Percentiles rank a stretch among this genome's conserved stretches.
phyloP scores from a whole-genome alignment of 305 asterid species.

The Solanum chacoense region DNA sequence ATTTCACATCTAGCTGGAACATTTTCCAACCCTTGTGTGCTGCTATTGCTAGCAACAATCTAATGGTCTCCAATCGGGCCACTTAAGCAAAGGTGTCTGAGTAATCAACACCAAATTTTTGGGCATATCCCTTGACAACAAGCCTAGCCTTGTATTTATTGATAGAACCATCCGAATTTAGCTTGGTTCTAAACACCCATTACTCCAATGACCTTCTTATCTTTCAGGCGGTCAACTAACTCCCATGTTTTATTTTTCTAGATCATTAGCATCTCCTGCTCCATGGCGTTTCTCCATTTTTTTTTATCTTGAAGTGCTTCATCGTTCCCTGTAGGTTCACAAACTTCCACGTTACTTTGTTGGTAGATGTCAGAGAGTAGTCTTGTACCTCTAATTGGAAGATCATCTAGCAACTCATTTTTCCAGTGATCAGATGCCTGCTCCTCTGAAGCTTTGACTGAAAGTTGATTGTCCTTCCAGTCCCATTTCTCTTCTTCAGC shows the following conservation, averaged over 20 bases:
- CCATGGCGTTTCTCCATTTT: not conserved
- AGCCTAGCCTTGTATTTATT: not conserved
- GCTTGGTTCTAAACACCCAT: not conserved
- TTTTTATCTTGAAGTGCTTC: not conserved
- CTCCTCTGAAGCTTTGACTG: not conserved
- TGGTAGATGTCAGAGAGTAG: not conserved
- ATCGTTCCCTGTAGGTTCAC: not conserved
- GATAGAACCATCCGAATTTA: not conserved
- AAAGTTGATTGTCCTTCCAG: not conserved
- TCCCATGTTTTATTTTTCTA: not conserved
- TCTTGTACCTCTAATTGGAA: not conserved
- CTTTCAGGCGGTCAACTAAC: not conserved
- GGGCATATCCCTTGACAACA: too few relatives aligned
- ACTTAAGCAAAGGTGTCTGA: not conserved
- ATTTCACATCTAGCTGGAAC: not conserved
- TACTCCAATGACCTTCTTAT: not conserved
- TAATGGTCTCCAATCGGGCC: not conserved
- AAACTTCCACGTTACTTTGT: not conserved
- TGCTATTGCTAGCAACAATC: not conserved
- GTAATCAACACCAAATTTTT: too few relatives aligned
- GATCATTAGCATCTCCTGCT: not conserved
- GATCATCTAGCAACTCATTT: not conserved
- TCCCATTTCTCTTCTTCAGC: not conserved
- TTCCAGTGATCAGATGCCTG: not conserved
- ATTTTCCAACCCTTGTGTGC: not conserved